Evolutionary conservation across 148 eudicot genomes (phyloP), one percentile per base, ranked within the genome.

Genomic region (Fagopyrum tataricum): DNA sequence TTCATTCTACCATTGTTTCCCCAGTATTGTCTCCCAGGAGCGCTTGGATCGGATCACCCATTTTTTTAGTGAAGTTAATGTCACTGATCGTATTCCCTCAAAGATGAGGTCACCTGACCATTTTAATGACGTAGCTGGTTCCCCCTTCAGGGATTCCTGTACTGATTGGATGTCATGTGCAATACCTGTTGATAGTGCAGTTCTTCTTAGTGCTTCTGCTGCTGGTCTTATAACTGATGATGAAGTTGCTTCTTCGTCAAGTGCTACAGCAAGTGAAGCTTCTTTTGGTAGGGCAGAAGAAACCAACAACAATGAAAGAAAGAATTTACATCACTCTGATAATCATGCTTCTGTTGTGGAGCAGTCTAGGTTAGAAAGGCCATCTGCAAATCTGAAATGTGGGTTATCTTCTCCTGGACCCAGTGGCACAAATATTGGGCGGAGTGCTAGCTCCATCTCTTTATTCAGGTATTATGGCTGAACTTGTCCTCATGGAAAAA

Each of bases 1-100:
- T 61, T 12, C 24, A 1, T 70, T 78, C 66, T 73, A 51, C 77
- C 73, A 79, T 51, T 73, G 73, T 75, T 70, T 71, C 76, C 82
- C 87, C 89, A 95, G 99, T 82, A 92, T 95, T 51, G 80, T 92
- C 78, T 89, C 97, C 4, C 96, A 92, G 82, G 97, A 92, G 83
- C 97, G 99, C 61, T 79, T 95, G 75, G 89, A 88, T 76, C 87
- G 97, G 76, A 88, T 95, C 75, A 95, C 94, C 24, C 84, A 87
- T 53, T 92, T 95, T 83, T 82, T 92, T 66, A 84, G 66, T 76
- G 88, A 95, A 78, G 84, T 90, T 79, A 80, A 83, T 81, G 81
- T 90, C 23, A 74, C 78, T 80, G 90, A 81, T 73, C 75, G 48
- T 78, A 42, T 67, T 8, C 89, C 86, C 39, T 82, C 88, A 17